Evolutionary conservation across 1,284 basidiomycete species (phyloP), one percentile per base, ranked within the genome.

Genomic region (Cutaneotrichosporon arboriforme): DNA sequence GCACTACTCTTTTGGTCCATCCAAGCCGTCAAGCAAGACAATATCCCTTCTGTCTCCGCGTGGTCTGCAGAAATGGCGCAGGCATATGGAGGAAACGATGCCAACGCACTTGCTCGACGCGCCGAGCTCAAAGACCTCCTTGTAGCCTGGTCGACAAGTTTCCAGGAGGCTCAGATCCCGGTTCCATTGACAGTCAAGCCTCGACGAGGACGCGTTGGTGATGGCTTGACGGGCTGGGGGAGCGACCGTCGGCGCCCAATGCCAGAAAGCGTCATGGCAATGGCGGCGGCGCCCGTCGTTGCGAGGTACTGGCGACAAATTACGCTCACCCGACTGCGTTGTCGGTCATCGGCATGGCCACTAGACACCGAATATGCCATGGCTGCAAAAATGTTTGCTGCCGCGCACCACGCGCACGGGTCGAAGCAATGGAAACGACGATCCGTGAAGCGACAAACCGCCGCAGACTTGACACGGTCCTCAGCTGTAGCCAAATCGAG

Each of bases 201-300:
- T 4, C 49, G 33, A 8, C 36, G 43, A 59, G 62, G 62, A 8
- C 47, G 45, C 5, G 49, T 64, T 4, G 69, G 69, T 18, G 52
- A 65, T 35, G 67, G 66, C 2, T 18, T 61, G 8, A 15, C 14
- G 0, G 58, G 56, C 4, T 59, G 50, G 10, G 47, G 37, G 2
- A 55, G 57, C 34, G 66, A 68, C 41, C 41, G 45, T n/a, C 56
- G 66, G 10, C 59, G 67, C 33, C 35, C 55, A 1, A 61, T 71
- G 5, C 69, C 69, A 1, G 60, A 63, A 18, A 26, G 17, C 10
- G 59, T 58, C 15, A 65, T 69, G 52, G 59, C 61, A 2, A 56
- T 53, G 5, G 55, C 59, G 1, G 57, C 57, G 4, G 63, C 56
- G 3, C 57, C 59, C 0, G 40, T 61, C 10, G 52, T 71, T 1